Base-by-base conservation (phyloP, 345 rosid genomes). In the Nephelium lappaceum region DNA sequence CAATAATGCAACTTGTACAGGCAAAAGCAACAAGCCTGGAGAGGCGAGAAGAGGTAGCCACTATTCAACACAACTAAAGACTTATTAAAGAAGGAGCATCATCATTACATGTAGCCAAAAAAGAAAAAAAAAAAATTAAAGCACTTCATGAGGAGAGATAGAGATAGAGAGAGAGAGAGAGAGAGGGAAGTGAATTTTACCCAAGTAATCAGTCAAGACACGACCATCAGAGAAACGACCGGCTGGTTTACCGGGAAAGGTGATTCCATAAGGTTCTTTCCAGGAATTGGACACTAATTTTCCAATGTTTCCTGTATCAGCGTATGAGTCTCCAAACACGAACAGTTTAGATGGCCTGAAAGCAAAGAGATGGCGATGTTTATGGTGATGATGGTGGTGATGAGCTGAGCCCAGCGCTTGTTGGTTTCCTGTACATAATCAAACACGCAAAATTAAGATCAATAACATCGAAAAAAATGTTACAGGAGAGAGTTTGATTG, bases 321-420 rank as follows among this genome's bases (percentile, higher is more conserved):
- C 92, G 8, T 90, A 91, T 0, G 95, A 91, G 67, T 90, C 93
- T n/a, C 95, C 95, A 51, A 91, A 91, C 21, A 88, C 95, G 72
- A 91, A 90, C 25, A 91, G 86, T 85, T 84, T 89, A 42, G 79
- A 77, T 4, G 88, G 90, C 36, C 61, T 78, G 49, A 75, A 80
- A 12, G 65, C 76, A 53, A 77, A 69, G 10, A 69, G 51, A 25
- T 76, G 66, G 8, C 61, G 51, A 11, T 31, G 12, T 25, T 11
- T 12, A 39, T 63, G 67, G 8, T 27, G 23, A 12, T 67, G 25
- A 7, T 67, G 71, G 23, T 67, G 71, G 23, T 18, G 71, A 11
- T 68, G 31, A 41, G 47, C 11, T 4, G 31, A 27, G 5, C 71
- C 78, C 5, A 47, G 14, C 47, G 47, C 78, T 66, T 19, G 31